A percentile compares a stretch with the other conserved stretches of the same genome.
These are phyloP conservation scores for Kwoniella newhampshirensis DNA, from an alignment of 768 basidiomycete species.

Conservation along the genomic window DNA sequence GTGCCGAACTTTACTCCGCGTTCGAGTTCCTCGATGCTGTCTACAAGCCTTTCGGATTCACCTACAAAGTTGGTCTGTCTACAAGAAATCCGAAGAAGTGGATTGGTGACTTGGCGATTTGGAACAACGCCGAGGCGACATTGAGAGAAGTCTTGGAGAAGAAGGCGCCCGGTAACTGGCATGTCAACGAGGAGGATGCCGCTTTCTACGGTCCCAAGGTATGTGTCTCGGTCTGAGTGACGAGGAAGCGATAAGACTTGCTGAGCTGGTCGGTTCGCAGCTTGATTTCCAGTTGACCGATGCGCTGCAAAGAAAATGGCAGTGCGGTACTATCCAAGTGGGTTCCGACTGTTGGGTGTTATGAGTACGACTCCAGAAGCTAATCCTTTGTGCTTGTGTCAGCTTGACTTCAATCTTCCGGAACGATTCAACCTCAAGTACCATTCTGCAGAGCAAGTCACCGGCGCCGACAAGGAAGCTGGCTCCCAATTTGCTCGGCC, in stretches of 20 bases:
- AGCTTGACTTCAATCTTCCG: slow-evolving; percentile 97
- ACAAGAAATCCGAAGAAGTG: slow-evolving; percentile 89
- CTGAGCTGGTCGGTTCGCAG: slow-evolving; percentile 24
- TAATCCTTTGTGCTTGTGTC: neutral
- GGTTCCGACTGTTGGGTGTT: slow-evolving; percentile 11
- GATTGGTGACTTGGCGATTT: slow-evolving; percentile 82
- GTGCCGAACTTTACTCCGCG: slow-evolving; percentile 75
- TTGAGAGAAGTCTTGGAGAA: slow-evolving; percentile 67
- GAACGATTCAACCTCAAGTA: slow-evolving; percentile 94
- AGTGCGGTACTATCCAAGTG: slow-evolving; percentile 84
- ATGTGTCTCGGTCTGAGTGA: neutral
- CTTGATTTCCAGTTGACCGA: slow-evolving; percentile 96
- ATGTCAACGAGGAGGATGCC: slow-evolving; percentile 90
- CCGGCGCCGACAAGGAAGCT: slow-evolving; percentile 55
- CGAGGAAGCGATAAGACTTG: neutral
- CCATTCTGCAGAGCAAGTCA: slow-evolving; percentile 67
- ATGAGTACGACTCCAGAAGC: neutral
- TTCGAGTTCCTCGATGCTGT: slow-evolving; percentile 95
- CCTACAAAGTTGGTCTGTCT: slow-evolving; percentile 88
- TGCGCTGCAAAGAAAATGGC: slow-evolving; percentile 87
- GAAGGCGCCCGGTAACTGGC: slow-evolving; percentile 84
- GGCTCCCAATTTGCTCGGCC: slow-evolving; percentile 65
- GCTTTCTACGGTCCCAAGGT: slow-evolving; percentile 98
- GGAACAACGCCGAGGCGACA: slow-evolving; percentile 76
- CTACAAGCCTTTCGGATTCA: slow-evolving; percentile 91